These are phyloP conservation scores for Cladobotryum protrusum DNA, from an alignment of 2,329 filamentous ascomycete genomes.

Conservation along the genomic window DNA sequence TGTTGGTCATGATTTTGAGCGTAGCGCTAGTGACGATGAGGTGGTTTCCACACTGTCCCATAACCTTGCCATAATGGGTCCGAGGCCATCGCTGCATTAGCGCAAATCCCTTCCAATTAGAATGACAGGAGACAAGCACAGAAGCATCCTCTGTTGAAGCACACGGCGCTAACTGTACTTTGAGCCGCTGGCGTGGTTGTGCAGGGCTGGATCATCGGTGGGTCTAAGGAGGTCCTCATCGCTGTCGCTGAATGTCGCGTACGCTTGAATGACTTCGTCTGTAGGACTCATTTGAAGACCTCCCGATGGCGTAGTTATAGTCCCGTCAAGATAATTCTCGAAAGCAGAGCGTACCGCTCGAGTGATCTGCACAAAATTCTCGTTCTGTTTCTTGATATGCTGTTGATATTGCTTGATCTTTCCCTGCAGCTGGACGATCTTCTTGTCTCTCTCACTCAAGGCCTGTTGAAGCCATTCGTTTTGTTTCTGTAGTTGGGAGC, in stretches of 20 bases:
- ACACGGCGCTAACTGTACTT: too few species aligned
- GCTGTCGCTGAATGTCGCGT: constrained; percentile 2
- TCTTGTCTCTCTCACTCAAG: not conserved
- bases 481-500: constrained; percentile 5
- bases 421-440: not conserved
- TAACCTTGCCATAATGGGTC: too few species aligned
- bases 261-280: constrained; percentile 1
- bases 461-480: not conserved
- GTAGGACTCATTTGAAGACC: not conserved
- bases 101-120: too few species aligned
- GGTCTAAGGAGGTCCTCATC: constrained; percentile 1
- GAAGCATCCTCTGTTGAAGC: too few species aligned
- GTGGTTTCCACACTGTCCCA: too few species aligned
- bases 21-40: too few species aligned
- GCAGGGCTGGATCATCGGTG: not conserved
- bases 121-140: too few species aligned
- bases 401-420: constrained; percentile 3
- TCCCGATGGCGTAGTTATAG: not conserved
- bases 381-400: constrained; percentile 1
- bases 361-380: constrained; percentile 5
- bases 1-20: too few species aligned
- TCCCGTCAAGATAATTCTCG: constrained; percentile 6
- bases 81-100: too few species aligned
- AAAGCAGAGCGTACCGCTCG: constrained; percentile 7
- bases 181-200: too few species aligned